These are phyloP conservation scores for Helenozyma rhizophorensis DNA, from an alignment of 805 yeast genomes.

Conservation along the genomic window DNA sequence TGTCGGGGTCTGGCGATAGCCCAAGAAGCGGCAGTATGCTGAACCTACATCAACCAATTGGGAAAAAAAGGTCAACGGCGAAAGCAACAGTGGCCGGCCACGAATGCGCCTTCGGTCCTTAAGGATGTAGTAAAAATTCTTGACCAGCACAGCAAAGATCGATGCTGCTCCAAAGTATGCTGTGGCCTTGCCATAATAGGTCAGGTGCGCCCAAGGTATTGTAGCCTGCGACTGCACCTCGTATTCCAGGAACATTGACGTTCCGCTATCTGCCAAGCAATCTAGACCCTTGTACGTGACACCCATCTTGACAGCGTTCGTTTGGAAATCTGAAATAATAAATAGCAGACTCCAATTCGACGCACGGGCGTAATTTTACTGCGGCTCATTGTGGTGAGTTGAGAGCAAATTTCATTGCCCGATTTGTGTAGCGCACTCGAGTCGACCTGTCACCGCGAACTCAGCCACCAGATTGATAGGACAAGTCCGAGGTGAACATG, in stretches of 20 bases:
- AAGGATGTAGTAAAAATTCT: constrained; percentile 24
- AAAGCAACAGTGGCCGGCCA: constrained; percentile 2
- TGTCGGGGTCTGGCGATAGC: constrained; percentile 24
- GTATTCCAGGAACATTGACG: constrained; percentile 18
- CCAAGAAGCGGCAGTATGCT: constrained; percentile 31
- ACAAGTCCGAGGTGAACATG: too few species aligned
- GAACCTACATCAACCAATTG: constrained; percentile 25
- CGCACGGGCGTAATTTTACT: too few species aligned
- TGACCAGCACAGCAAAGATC: constrained; percentile 29
- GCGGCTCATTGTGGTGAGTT: too few species aligned
- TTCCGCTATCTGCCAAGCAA: constrained; percentile 31
- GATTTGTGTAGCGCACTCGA: too few species aligned
- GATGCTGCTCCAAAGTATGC: constrained; percentile 38
- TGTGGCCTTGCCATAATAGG: constrained; percentile 34
- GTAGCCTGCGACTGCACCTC: constrained; percentile 25
- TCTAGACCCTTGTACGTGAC: constrained; percentile 33
- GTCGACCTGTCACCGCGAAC: too few species aligned
- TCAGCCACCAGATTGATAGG: too few species aligned
- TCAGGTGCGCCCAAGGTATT: constrained; percentile 24
- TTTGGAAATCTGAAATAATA: too few species aligned
- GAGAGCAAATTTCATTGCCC: too few species aligned
- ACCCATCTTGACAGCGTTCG: too few species aligned
- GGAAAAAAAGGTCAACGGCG: background rate
- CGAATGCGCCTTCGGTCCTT: constrained; percentile 15
- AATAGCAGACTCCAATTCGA: too few species aligned